phyloP scores from a whole-genome alignment of 208 protist genomes.

The Endotrypanum monterogeii region DNA sequence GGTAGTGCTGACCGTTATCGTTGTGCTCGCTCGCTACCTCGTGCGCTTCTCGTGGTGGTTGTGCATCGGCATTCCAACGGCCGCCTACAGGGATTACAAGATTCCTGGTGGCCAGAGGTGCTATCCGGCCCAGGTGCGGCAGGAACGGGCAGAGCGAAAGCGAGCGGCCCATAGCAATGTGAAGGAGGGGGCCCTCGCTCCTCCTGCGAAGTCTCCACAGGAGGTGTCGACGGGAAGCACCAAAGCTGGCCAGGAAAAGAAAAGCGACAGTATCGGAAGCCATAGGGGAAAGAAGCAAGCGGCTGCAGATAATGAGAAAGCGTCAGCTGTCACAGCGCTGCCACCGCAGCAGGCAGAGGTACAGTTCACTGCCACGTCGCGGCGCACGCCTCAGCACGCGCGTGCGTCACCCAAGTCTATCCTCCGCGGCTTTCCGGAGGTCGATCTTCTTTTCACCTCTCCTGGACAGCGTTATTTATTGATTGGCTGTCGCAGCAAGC shows the following conservation, averaged over 20 bases:
- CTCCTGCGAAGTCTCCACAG: constrained; percentile 32
- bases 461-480: constrained; percentile 62
- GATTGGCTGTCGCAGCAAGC: constrained; percentile 72
- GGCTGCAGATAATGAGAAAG: not conserved
- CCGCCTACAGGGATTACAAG: constrained; percentile 30
- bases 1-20: constrained; percentile 23
- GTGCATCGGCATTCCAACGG: constrained; percentile 34
- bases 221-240: constrained; percentile 22
- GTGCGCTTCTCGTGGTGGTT: constrained; percentile 45
- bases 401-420: constrained; percentile 38
- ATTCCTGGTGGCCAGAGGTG: constrained; percentile 30
- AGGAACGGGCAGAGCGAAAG: constrained; percentile 29
- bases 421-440: constrained; percentile 57
- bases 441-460: constrained; percentile 67
- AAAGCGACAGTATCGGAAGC: not conserved
- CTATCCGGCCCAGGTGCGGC: constrained; percentile 36
- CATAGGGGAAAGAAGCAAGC: not conserved
- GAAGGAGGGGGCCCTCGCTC: constrained; percentile 26
- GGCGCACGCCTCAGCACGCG: constrained; percentile 23
- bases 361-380: constrained; percentile 28
- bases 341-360: not conserved
- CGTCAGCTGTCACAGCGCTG: not conserved
- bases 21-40: constrained; percentile 35
- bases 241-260: constrained; percentile 3
- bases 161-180: constrained; percentile 28